Evolutionary conservation across 129 eudicot species (phyloP), one percentile per base, ranked within the genome.

Genomic region (Solidago caesia): DNA sequence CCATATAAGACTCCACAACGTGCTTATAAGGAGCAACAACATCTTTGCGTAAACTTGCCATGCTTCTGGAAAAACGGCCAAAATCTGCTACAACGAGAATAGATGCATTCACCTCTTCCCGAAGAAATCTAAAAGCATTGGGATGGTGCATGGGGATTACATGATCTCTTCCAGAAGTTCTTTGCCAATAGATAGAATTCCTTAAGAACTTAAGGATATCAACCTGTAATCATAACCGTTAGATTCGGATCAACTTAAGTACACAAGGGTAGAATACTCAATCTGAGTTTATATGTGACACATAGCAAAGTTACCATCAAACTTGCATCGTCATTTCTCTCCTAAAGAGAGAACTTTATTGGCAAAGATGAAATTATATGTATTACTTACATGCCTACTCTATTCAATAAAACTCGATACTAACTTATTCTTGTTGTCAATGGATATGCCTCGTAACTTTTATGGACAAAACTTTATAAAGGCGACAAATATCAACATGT

Each of bases 61-160:
- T 59, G 39, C 42, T 59, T 59, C 25, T 59, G 14, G 64, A 26
- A 39, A 6, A 59, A 25, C 64, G 64, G 12, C 64, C 42, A 59
- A 59, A 59, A 59, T 59, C 64, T 2, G 64, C 42, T 7, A 59
- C 64, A 59, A 59, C 25, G 7, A 59, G 64, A 59, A 59, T 59
- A 16, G 64, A 59, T 59, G 64, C 64, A 59, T 59, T 59, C 12
- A 59, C 64, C 64, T 59, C 5, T 10, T 59, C 64, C 42, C 64
- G 5, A 59, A 59, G 64, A 59, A 59, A 59, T 59, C 64, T 59
- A 39, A 59, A 59, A 59, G 64, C 64, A 26, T 59, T 59, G 42
- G 64, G 64, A 59, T 59, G 64, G 42, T 59, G 64, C 64, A 59
- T 25, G 11, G 64, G 42, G 25, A 59, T 59, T 26, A 59, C 43